A percentile compares a stretch with the other conserved stretches of the same genome.
Evolutionary conservation across 2,329 filamentous ascomycete genomes (phyloP).

Genomic region (Chalaropsis ovoidea): DNA sequence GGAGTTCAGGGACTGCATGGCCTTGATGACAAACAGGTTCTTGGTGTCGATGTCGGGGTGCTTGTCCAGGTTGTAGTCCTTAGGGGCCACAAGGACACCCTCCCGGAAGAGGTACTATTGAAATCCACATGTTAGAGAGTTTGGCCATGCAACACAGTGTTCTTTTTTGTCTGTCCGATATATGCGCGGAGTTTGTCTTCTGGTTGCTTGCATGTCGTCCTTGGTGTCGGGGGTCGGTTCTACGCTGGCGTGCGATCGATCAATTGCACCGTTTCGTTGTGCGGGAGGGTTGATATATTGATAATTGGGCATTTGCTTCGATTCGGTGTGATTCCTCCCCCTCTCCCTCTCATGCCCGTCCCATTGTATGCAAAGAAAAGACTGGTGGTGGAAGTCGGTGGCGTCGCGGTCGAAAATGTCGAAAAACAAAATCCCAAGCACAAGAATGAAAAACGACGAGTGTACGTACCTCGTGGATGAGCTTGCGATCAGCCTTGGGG

Average conservation of each 20-base stretch:
- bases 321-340: neutral
- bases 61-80: slow-evolving; percentile 98
- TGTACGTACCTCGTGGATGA: slow-evolving; percentile 73
- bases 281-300: neutral
- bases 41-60: slow-evolving; percentile 98
- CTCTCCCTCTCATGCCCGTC: slow-evolving; percentile 28
- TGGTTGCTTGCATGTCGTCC: neutral
- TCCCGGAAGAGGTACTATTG: slow-evolving; percentile 90
- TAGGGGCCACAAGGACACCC: slow-evolving; percentile 91
- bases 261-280: neutral
- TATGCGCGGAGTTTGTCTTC: neutral
- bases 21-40: slow-evolving; percentile 99
- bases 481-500: slow-evolving; percentile 99
- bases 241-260: neutral
- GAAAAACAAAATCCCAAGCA: slow-evolving; percentile 13
- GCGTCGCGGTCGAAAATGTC: slow-evolving; percentile 10
- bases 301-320: slow-evolving; percentile 9
- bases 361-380: neutral
- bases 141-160: neutral
- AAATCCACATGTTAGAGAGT: slow-evolving; percentile 23
- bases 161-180: neutral
- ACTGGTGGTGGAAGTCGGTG: neutral
- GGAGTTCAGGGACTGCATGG: slow-evolving; percentile 93
- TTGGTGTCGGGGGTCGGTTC: slow-evolving; percentile 19
- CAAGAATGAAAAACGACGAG: slow-evolving; percentile 23